phyloP scores from a whole-genome alignment of 306 rosid species.

The Pterocarpus macrocarpus region DNA sequence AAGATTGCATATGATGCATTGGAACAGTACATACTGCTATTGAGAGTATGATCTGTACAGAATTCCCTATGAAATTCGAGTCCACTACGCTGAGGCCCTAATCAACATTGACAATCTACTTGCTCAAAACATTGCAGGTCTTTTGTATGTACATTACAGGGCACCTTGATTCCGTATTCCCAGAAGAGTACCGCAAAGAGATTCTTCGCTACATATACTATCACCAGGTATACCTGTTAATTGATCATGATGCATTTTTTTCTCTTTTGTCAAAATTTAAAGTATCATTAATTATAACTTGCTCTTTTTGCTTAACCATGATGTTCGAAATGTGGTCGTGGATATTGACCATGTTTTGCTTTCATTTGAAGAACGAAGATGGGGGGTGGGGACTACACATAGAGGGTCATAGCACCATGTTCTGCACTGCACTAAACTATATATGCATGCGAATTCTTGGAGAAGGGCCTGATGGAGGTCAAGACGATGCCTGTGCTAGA shows the following conservation, averaged over 20 bases:
- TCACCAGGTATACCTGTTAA: constrained; percentile 63
- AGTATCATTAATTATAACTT: not conserved
- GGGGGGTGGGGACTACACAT: constrained; percentile 91
- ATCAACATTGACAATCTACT: too few species aligned
- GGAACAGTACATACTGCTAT: too few species aligned
- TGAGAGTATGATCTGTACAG: too few species aligned
- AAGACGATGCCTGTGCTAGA: constrained; percentile 67
- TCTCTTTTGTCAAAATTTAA: not conserved
- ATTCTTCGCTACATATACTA: constrained; percentile 74
- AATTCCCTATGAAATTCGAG: too few species aligned
- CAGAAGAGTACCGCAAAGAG: constrained; percentile 62
- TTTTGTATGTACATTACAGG: constrained; percentile 70
- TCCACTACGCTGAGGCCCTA: too few species aligned
- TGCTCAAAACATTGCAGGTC: constrained; percentile 52
- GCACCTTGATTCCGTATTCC: constrained; percentile 60
- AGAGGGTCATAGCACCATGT: constrained; percentile 85
- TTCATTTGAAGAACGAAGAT: constrained; percentile 69
- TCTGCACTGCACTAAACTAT: constrained; percentile 70
- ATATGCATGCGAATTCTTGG: constrained; percentile 76
- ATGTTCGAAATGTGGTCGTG: not conserved
- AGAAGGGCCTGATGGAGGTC: constrained; percentile 72
- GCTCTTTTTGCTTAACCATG: not conserved
- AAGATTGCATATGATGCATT: too few species aligned
- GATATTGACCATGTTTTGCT: not conserved
- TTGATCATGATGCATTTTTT: not conserved